Conservation (phyloP, 345 rosid species). For the Microthlaspi erraticum region DNA sequence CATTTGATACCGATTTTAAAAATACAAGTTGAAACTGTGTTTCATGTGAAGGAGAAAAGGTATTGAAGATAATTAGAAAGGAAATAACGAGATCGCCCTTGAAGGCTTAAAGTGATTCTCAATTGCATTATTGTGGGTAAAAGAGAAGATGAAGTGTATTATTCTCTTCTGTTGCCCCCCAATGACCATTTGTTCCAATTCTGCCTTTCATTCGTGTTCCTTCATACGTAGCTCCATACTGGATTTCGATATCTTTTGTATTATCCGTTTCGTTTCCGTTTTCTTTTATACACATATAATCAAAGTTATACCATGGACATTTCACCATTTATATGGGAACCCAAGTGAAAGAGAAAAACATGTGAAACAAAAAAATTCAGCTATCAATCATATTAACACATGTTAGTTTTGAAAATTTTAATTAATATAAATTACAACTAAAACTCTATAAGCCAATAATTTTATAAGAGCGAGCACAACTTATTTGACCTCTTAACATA, state of each 20-base stretch:
- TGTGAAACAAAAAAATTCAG: too few relatives aligned
- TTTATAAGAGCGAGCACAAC: too few relatives aligned
- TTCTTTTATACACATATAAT: neutral
- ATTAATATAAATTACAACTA: too few relatives aligned
- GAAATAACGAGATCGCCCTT: slow-evolving; percentile 43
- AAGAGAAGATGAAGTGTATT: slow-evolving; percentile 48
- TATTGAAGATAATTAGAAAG: neutral
- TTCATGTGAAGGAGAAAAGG: slow-evolving; percentile 34
- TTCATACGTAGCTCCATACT: slow-evolving; percentile 22
- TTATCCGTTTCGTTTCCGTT: slow-evolving; percentile 22
- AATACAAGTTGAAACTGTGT: slow-evolving; percentile 17
- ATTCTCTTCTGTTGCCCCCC: slow-evolving; percentile 48
- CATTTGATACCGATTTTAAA: slow-evolving; percentile 15
- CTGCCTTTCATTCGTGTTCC: slow-evolving; percentile 34
- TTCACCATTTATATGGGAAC: neutral
- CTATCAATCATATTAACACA: too few relatives aligned
- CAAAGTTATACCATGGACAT: neutral
- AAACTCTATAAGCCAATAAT: too few relatives aligned
- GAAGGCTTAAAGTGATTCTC: slow-evolving; percentile 53
- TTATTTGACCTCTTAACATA: too few relatives aligned
- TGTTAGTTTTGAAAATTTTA: too few relatives aligned
- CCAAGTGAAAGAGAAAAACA: neutral
- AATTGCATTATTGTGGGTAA: slow-evolving; percentile 55
- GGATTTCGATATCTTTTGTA: slow-evolving; percentile 28
- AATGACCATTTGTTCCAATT: slow-evolving; percentile 38